Evolutionary conservation across 495 filamentous ascomycete genomes (phyloP).

Genomic region (Xylaria flabelliformis): DNA sequence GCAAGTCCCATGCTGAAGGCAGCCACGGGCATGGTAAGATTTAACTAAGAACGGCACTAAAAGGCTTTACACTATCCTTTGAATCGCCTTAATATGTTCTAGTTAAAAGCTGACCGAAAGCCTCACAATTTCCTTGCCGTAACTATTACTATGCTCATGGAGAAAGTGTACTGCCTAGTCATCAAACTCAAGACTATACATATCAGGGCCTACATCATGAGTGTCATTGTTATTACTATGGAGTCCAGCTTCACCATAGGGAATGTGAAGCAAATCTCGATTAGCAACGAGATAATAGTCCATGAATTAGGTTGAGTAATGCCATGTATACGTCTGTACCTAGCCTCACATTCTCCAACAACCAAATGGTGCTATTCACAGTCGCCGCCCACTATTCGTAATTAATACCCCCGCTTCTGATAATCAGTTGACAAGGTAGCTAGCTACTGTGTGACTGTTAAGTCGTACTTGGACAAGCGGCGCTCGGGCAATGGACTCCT

Average conservation of each 20-base stretch:
- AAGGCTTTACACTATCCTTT: neutral
- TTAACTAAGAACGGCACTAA: neutral
- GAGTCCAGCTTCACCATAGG: neutral
- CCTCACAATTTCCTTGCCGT: neutral
- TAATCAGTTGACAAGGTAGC: neutral
- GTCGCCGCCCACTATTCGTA: neutral
- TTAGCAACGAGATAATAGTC: neutral
- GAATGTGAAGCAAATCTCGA: neutral
- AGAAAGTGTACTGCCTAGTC: neutral
- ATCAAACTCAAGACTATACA: neutral
- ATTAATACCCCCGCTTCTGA: neutral
- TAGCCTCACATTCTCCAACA: neutral
- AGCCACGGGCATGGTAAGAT: neutral
- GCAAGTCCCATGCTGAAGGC: constrained; percentile 1
- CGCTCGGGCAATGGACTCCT: constrained; percentile 3
- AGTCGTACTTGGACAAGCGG: constrained; percentile 5
- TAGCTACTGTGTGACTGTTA: constrained; percentile 18
- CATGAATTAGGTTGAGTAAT: neutral
- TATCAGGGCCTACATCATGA: neutral
- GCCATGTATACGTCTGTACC: neutral
- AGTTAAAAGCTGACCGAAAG: neutral
- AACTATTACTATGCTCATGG: neutral
- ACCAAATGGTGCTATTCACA: neutral
- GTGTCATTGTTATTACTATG: neutral
- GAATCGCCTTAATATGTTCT: neutral